Evolutionary conservation across 371 early-diverging fungal species (phyloP).

Genomic region (Haplosporangium sp.): DNA sequence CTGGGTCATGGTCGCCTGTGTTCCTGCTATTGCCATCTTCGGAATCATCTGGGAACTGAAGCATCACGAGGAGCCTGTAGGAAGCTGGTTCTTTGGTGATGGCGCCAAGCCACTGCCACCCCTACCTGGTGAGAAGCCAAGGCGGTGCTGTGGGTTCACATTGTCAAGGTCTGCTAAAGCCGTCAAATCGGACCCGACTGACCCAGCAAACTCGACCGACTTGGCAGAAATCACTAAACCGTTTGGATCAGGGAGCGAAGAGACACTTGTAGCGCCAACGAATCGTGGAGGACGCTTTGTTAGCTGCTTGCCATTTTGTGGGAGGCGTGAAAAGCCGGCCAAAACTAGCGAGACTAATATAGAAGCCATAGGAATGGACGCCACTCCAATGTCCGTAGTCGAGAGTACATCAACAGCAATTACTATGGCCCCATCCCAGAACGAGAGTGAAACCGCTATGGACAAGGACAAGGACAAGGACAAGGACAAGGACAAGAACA

Average conservation of each 20-base stretch:
- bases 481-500: too few relatives aligned
- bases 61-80: constrained; percentile 48
- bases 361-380: too few relatives aligned
- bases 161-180: constrained; percentile 17
- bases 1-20: constrained; percentile 49
- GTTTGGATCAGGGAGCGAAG: not conserved
- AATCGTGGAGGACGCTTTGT: not conserved
- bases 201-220: not conserved
- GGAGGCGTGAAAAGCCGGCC: not conserved
- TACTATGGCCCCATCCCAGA: too few relatives aligned
- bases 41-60: constrained; percentile 41
- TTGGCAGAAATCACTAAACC: not conserved
- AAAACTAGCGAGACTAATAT: too few relatives aligned
- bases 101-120: constrained; percentile 47
- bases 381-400: too few relatives aligned
- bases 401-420: too few relatives aligned
- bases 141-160: constrained; percentile 33
- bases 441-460: too few relatives aligned
- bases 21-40: constrained; percentile 37
- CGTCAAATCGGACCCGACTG: not conserved
- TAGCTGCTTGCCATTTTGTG: not conserved
- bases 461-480: too few relatives aligned
- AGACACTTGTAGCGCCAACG: not conserved
- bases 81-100: constrained; percentile 42
- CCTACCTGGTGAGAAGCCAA: constrained; percentile 37